Evolutionary conservation across 192 early-diverging fungal species (phyloP), one percentile per base, ranked within the genome.

Genomic region (Coemansia sp.): DNA sequence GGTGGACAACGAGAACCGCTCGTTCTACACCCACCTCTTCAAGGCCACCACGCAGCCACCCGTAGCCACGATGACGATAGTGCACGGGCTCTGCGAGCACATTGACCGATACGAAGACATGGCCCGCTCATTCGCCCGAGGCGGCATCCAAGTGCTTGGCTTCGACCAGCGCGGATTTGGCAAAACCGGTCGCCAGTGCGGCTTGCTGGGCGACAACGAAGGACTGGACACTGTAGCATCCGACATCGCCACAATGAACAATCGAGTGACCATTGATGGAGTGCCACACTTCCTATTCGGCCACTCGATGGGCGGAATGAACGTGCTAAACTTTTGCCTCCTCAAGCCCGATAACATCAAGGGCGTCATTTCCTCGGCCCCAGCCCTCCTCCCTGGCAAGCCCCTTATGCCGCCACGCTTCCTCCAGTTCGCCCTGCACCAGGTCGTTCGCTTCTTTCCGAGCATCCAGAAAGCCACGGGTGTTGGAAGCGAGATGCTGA

Each of bases 111-210:
- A 90, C 73, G 76, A 74, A 8, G 67, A 75, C 26, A 47, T 87
- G 57, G 85, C 77, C 20, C 60, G 70, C 37, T 38, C 57, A 4
- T 83, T 87, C 69, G 84, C 84, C 8, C 73, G 38, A 2, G 42
- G 52, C 0, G 88, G 88, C 6, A 86, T 90, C 69, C 53, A 83
- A 6, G 75, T 75, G 26, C 59, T 77, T 18, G 76, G 75, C 10
- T 85, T 88, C 28, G 88, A 88, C 75, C 86, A 89, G 72, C 83
- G 85, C 45, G 87, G 87, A 6, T 86, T 84, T 60, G 87, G 87
- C 35, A 76, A 80, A 56, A 89, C 87, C 3, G 83, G 82, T 31
- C 66, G 73, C 10, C 65, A 67, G 28, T 69, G 62, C 48, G 77
- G 77, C 35, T 55, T 68, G 2, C 78, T 80, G 18, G 78, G 78